Conservation (phyloP, 2,329 filamentous ascomycete genomes). For the Talaromyces sp. region DNA sequence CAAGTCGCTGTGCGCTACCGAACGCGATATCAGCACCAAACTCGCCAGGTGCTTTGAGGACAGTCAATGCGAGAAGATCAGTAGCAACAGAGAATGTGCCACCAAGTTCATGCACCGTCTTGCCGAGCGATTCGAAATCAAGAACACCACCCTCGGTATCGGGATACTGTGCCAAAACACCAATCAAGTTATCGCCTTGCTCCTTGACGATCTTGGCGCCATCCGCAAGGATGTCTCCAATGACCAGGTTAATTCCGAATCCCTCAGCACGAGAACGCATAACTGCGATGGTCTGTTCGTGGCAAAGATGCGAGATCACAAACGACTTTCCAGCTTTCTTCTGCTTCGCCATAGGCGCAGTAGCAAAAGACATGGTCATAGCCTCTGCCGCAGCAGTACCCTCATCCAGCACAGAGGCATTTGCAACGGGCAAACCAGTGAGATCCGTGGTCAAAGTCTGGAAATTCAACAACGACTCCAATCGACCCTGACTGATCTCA, state of each 20-base stretch:
- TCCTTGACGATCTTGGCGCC: constrained; percentile 65
- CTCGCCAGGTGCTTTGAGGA: constrained; percentile 85
- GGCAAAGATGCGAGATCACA: constrained; percentile 76
- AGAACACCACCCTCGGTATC: constrained; percentile 79
- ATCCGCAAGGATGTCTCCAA: constrained; percentile 67
- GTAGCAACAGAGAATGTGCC: constrained; percentile 84
- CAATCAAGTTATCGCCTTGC: constrained; percentile 76
- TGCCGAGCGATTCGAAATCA: constrained; percentile 70
- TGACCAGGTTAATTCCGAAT: constrained; percentile 78
- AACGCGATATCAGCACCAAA: constrained; percentile 95
- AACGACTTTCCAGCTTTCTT: constrained; percentile 76
- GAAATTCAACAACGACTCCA: constrained; percentile 92
- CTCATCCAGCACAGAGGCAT: constrained; percentile 88
- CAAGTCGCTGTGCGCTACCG: constrained; percentile 85
- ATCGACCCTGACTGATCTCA: constrained; percentile 90
- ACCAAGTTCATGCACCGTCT: constrained; percentile 71
- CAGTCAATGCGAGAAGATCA: constrained; percentile 80
- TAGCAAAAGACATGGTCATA: constrained; percentile 87
- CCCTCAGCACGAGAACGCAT: constrained; percentile 81
- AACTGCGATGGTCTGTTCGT: constrained; percentile 82
- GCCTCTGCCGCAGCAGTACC: constrained; percentile 90
- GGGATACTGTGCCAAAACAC: constrained; percentile 92
- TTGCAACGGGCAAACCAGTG: constrained; percentile 80
- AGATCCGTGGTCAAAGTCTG: constrained; percentile 89
- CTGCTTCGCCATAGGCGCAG: constrained; percentile 65